Base-by-base conservation (phyloP, 768 basidiomycete species). In the Leccinum sublutescens region DNA sequence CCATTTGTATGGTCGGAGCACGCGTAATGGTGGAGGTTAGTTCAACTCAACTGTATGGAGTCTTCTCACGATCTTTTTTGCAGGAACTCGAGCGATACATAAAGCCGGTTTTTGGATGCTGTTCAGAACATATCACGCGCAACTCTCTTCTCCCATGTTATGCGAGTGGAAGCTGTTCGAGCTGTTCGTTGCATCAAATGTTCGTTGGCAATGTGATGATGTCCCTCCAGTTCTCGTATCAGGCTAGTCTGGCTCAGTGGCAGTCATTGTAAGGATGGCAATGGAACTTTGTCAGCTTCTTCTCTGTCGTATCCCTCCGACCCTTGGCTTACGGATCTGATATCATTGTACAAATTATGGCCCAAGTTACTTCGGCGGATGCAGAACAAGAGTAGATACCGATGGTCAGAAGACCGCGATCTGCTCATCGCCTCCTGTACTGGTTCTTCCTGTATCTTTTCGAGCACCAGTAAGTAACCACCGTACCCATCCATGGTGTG, bases 241-340 rank as follows among this genome's bases (percentile, higher is more conserved):
- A 36, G 93, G 94, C 5, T 98, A 93, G 89, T 94, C 92, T 17
- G 93, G 23, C 23, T 23, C 23, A 23, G 23, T 23, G 23, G 23
- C 2, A 94, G 92, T 10, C 95, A 97, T 75, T n/a, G 93, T 97
- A 9, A 84, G 95, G 53, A 95, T 98, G 92, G 95, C 93, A 43
- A 86, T 96, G 80, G 95, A 98, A 70, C 78, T 95, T 54, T 93
- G 92, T 91, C 69, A 71, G 86, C 74, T 55, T 25, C 6, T 38
- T 62, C 34, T 62, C 36, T 38, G 60, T 56, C 12, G 25, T 38
- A 9, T 40, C 34, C 49, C 50, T 55, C n/a, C 31, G 7, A 48
- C 25, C 10, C 40, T 43, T 0, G 47, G 51, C 65, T 68, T 45
- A 68, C 47, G 19, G 8, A 43, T 53, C 43, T 47, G 61, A 38